Evolutionary conservation across 495 filamentous ascomycete genomes (phyloP), one percentile per base, ranked within the genome.

Genomic region (Lophiostoma macrostomum): DNA sequence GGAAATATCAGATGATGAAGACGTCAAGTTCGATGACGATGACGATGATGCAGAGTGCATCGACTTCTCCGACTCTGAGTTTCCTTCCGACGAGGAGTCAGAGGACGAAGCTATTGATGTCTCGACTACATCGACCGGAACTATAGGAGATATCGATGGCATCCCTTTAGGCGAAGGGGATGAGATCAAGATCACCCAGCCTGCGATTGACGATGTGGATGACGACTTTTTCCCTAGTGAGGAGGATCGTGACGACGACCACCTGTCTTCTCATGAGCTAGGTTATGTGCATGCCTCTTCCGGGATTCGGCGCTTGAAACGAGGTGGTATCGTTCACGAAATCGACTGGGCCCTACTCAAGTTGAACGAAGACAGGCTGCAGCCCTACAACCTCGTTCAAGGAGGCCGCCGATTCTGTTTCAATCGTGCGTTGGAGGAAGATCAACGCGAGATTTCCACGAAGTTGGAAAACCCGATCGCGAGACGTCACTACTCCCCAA

Each of bases 281-380:
- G 91, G 91, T 10, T 83, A 87, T 56, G 74, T 96, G 24, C 86
- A 94, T 52, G 91, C 91, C 14, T 95, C 89, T 1, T 94, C 88
- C 14, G 91, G 91, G 7, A 81, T 96, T 47, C 78, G 87, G 14
- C 81, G 93, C 2, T 83, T 83, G 60, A 75, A 68, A 48, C 73
- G 80, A 22, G 72, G 81, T 34, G 79, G 80, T 5, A 69, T 91
- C 11, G 76, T 86, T 12, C 91, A 97, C 61, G 91, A 97, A 66
- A 90, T 97, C 53, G 91, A 97, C 66, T 97, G 91, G 91, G 90
- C 91, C 0, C 71, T 97, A 8, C 87, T 97, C 53, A 85, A 90
- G 64, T 85, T 97, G 42, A 71, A 84, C 16, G 73, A 83, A 6
- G 76, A 82, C 14, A 81, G 91, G 11, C 73, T 82, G 45, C 85